A percentile compares a stretch with the other conserved stretches of the same genome.
Evolutionary conservation across 768 basidiomycete genomes (phyloP).

Genomic region (Tylopilus sp.): DNA sequence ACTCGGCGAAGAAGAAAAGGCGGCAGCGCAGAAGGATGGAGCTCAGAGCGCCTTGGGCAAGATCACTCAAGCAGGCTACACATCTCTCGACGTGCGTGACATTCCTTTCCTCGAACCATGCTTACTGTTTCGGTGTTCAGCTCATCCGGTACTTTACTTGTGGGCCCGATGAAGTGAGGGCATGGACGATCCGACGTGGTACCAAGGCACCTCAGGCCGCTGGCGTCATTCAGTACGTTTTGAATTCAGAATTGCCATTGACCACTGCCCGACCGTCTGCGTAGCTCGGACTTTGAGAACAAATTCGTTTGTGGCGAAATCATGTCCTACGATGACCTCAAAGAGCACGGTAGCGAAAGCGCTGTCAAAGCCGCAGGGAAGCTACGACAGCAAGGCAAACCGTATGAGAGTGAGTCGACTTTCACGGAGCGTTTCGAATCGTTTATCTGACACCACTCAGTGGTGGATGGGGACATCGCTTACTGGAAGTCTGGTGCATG

Average conservation of each 20-base stretch:
- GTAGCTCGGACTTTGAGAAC: conserved; percentile 93
- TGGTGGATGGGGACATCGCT: conserved; percentile 87
- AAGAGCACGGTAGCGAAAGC: conserved; percentile 85
- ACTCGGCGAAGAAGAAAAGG: conserved; percentile 63
- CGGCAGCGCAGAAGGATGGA: conserved; percentile 76
- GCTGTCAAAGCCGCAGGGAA: conserved; percentile 95
- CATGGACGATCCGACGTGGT: conserved; percentile 94
- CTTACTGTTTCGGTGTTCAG: conserved; percentile 35
- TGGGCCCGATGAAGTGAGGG: conserved; percentile 94
- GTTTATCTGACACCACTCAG: conserved; percentile 34
- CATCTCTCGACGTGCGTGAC: conserved; percentile 69
- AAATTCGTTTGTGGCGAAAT: conserved; percentile 98
- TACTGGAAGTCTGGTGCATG: conserved; percentile 83
- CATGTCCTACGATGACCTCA: conserved; percentile 87
- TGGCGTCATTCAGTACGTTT: conserved; percentile 90
- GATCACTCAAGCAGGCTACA: conserved; percentile 94
- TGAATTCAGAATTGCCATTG: neutral
- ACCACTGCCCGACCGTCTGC: neutral
- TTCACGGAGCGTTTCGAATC: neutral
- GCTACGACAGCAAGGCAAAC: conserved; percentile 93
- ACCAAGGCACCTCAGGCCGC: conserved; percentile 97
- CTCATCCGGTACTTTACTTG: conserved; percentile 97
- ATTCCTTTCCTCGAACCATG: neutral
- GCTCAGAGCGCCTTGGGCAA: conserved; percentile 78
- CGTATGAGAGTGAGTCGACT: conserved; percentile 78